These are phyloP conservation scores for Trichosporon sp. DNA, from an alignment of 1,284 basidiomycete genomes.

Conservation along the genomic window DNA sequence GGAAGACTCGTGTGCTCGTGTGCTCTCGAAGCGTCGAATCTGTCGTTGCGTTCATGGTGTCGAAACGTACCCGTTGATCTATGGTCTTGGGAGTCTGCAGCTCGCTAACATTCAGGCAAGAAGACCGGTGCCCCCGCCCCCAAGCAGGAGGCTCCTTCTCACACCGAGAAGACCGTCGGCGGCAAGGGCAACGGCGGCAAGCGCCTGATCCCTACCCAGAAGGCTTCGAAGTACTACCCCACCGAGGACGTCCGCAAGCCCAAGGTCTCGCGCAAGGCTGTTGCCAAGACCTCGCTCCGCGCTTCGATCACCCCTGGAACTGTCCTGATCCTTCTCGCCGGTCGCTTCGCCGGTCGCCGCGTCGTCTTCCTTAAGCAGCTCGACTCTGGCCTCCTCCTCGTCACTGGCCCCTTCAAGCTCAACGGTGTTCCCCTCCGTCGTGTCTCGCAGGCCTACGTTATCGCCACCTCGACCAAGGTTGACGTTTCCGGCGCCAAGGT, in stretches of 20 bases:
- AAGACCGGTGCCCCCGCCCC: slow-evolving; percentile 70
- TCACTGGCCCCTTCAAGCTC: slow-evolving; percentile 96
- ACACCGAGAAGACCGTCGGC: slow-evolving; percentile 76
- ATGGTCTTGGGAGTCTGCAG: no score
- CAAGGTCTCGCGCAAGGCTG: slow-evolving; percentile 85
- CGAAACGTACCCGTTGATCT: no score
- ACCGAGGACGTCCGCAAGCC: slow-evolving; percentile 87
- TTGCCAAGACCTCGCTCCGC: slow-evolving; percentile 67
- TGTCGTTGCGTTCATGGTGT: not conserved
- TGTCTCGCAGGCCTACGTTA: slow-evolving; percentile 99
- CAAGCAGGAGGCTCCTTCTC: slow-evolving; percentile 50
- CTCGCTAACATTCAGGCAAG: slow-evolving; percentile 50
- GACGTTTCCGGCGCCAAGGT: slow-evolving; percentile 67
- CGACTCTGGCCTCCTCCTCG: slow-evolving; percentile 84
- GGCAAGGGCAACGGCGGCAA: slow-evolving; percentile 89
- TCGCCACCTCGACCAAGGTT: slow-evolving; percentile 95
- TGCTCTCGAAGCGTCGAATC: not conserved
- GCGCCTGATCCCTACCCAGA: slow-evolving; percentile 72
- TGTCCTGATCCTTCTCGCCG: slow-evolving; percentile 93
- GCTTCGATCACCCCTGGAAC: slow-evolving; percentile 88
- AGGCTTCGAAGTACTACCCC: slow-evolving; percentile 94
- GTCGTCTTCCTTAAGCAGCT: slow-evolving; percentile 99
- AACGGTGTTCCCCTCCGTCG: slow-evolving; percentile 98
- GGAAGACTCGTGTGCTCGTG: not conserved
- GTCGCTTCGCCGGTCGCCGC: slow-evolving; percentile 96